These are phyloP conservation scores for Atkinsonella texensis DNA, from an alignment of 2,329 filamentous ascomycete genomes.

Conservation along the genomic window DNA sequence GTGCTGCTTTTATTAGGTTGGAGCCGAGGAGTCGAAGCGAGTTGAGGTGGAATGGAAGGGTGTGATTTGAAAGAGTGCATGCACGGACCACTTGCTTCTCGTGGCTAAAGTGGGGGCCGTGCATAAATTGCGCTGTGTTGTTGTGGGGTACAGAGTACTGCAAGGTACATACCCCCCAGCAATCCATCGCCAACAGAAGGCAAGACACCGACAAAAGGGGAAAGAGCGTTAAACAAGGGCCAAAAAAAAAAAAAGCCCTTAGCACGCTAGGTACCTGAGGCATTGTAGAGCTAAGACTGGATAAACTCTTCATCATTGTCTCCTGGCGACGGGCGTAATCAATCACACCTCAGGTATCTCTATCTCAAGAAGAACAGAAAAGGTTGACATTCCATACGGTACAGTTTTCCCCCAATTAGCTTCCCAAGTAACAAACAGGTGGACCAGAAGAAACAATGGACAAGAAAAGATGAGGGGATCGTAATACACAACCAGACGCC, in stretches of 20 bases:
- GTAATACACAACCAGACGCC: not conserved
- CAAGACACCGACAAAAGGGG: too few relatives aligned
- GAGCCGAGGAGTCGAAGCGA: not conserved
- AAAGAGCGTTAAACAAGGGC: too few relatives aligned
- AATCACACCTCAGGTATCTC: too few relatives aligned
- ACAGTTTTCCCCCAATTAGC: not conserved
- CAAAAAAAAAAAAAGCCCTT: too few relatives aligned
- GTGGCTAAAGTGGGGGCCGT: not conserved
- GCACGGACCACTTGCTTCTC: slow-evolving; percentile 1
- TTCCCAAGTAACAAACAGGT: too few relatives aligned
- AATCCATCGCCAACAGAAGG: too few relatives aligned
- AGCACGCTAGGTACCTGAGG: too few relatives aligned
- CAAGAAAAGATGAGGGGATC: not conserved
- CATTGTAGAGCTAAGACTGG: too few relatives aligned
- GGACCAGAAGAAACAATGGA: not conserved
- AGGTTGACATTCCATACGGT: not conserved
- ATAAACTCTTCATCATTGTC: too few relatives aligned
- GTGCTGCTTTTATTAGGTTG: slow-evolving; percentile 5
- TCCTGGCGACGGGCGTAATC: too few relatives aligned
- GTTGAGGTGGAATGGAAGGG: not conserved
- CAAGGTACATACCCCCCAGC: not conserved
- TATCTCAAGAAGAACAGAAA: not conserved
- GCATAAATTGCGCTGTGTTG: not conserved
- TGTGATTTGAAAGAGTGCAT: not conserved
- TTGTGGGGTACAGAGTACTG: not conserved